Base-by-base conservation (phyloP, 1,139 yeast genomes). In the Saccharomyces hybrid region DNA sequence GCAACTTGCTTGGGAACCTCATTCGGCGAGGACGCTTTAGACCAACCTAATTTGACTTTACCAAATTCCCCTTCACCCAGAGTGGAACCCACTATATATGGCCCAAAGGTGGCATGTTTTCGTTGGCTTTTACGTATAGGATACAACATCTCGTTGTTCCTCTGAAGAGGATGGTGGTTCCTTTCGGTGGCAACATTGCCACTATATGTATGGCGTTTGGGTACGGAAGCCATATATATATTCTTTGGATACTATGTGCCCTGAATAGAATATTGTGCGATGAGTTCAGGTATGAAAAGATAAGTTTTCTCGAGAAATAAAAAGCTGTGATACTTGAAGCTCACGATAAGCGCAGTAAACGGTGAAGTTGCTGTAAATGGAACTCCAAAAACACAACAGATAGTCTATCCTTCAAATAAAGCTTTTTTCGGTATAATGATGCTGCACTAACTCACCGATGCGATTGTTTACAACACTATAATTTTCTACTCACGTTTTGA, bases 41-140 rank as follows among this genome's bases (percentile, higher is more conserved):
- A 77, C 97, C 97, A 91, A 20, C 97, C 98, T n/a, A 93, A 76
- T 70, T 91, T 93, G 57, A 93, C 99, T 71, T 91, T 91, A 56
- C 98, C 99, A 70, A 93, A 93, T 69, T 93, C 98, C 48, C 99
- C 99, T 73, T 91, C 96, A 44, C 99, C 99, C n/a, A 93, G 74
- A 1, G 98, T 91, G 23, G 96, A 85, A 3, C 98, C 98, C 6
- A 93, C 77, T 38, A 88, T 81, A 66, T 91, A 93, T 41, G 88
- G 83, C 34, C 98, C 98, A 67, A 93, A 90, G 48, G 64, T 64
- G 3, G 64, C 62, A 91, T 76, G 56, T 81, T 84, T 62, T 62
- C 48, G 48, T 25, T 5, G 48, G 28, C 13, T 25, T 46, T 26
- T 46, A 27, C 28, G 48, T 26, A 46, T 46, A 14, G 31, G 48